Percentiles rank a stretch among this genome's conserved stretches.
These are phyloP conservation scores for Yamadazyma oceani DNA, from an alignment of 1,139 yeast species.

Conservation along the genomic window DNA sequence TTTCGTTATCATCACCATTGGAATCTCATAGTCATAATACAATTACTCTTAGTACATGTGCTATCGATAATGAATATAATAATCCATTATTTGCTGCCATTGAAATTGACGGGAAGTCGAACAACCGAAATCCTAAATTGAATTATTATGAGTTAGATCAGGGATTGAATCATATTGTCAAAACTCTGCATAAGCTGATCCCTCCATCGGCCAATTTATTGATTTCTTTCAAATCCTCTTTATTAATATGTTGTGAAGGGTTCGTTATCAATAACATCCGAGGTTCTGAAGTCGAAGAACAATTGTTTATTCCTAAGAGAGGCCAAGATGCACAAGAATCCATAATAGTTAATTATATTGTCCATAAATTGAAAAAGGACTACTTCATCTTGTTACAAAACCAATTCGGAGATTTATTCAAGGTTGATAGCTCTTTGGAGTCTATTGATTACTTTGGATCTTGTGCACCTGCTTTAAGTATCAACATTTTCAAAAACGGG, in stretches of 20 bases:
- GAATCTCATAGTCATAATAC: constrained; percentile 57
- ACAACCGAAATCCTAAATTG: constrained; percentile 25
- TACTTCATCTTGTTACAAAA: constrained; percentile 77
- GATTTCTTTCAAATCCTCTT: constrained; percentile 32
- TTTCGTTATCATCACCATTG: constrained; percentile 68
- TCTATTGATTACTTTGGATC: constrained; percentile 66
- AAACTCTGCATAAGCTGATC: constrained; percentile 33
- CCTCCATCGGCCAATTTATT: constrained; percentile 31
- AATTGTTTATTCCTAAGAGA: constrained; percentile 49
- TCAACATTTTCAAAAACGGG: constrained; percentile 73
- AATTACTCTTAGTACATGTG: constrained; percentile 56
- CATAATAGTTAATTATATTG: constrained; percentile 54
- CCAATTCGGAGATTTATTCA: constrained; percentile 75
- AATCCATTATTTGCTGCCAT: constrained; percentile 83
- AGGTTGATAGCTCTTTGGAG: constrained; percentile 23
- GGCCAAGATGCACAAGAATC: constrained; percentile 19
- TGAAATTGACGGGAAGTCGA: constrained; percentile 56
- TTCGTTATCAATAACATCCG: constrained; percentile 25
- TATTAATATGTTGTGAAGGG: constrained; percentile 38
- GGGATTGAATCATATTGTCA: constrained; percentile 76
- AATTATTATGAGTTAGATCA: constrained; percentile 80
- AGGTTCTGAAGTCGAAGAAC: constrained; percentile 10
- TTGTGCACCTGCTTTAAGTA: constrained; percentile 53
- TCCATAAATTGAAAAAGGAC: constrained; percentile 61
- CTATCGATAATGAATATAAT: constrained; percentile 73